These are phyloP conservation scores for Russula olivacea DNA, from an alignment of 768 basidiomycete genomes.

Conservation along the genomic window DNA sequence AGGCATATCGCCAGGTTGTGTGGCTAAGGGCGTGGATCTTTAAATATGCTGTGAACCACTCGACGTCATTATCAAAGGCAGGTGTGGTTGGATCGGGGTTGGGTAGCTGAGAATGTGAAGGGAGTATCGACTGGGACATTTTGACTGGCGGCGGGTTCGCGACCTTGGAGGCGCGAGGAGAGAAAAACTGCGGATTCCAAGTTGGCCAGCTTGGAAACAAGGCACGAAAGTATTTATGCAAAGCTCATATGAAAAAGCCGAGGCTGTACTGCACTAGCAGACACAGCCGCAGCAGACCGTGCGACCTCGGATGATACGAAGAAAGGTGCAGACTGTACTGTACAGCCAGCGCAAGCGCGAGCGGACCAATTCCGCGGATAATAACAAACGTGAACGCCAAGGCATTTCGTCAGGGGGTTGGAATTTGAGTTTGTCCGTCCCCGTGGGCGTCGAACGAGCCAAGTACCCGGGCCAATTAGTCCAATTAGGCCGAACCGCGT, in stretches of 20 bases:
- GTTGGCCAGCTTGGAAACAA: neutral
- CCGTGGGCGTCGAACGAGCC: neutral
- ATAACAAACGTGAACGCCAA: neutral
- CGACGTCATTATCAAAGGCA: constrained; percentile 37
- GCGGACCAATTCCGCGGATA: neutral
- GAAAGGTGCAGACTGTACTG: constrained; percentile 1
- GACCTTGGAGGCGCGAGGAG: neutral
- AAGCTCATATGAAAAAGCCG: neutral
- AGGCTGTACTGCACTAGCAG: constrained; percentile 7
- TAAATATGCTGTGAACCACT: constrained; percentile 55
- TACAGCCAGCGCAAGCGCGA: neutral
- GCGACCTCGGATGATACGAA: neutral
- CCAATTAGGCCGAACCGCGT: neutral
- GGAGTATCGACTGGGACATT: neutral
- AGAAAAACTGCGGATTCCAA: neutral
- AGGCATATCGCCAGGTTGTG: constrained; percentile 50
- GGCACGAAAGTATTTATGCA: neutral
- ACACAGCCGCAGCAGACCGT: constrained; percentile 3
- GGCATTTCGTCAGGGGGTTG: neutral
- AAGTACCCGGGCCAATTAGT: neutral
- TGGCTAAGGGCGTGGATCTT: constrained; percentile 49
- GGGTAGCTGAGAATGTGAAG: constrained; percentile 3
- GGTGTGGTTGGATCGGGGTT: constrained; percentile 41
- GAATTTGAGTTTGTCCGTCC: neutral
- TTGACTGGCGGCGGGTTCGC: neutral